A percentile compares a stretch with the other conserved stretches of the same genome.
Conservation (phyloP, 345 rosid species). For the Populus deltoides region DNA sequence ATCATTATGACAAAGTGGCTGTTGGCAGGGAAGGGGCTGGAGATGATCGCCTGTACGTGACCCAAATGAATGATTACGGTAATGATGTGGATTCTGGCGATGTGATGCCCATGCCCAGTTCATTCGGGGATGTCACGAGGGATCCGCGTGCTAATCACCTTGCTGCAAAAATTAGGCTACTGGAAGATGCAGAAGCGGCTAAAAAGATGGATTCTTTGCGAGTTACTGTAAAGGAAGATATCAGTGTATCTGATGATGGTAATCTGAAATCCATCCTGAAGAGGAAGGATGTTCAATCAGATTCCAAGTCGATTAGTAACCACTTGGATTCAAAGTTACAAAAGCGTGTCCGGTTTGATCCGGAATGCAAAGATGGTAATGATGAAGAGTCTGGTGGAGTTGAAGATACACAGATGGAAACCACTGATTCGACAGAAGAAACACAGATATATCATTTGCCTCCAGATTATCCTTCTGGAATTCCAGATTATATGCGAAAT, state of each 20-base stretch:
- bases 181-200: constrained; percentile 75
- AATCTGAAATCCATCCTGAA: constrained; percentile 68
- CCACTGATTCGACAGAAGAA: constrained; percentile 12
- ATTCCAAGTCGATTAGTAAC: not conserved
- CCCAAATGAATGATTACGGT: constrained; percentile 47
- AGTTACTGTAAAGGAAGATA: constrained; percentile 33
- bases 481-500: constrained; percentile 30
- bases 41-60: constrained; percentile 51
- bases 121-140: constrained; percentile 40
- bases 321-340: constrained; percentile 9
- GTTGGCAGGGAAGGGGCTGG: constrained; percentile 46
- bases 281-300: constrained; percentile 39
- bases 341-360: constrained; percentile 29
- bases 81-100: constrained; percentile 43
- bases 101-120: constrained; percentile 55
- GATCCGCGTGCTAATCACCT: constrained; percentile 74
- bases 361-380: constrained; percentile 13
- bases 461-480: constrained; percentile 30
- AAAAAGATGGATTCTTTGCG: constrained; percentile 43
- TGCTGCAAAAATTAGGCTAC: constrained; percentile 65
- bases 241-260: constrained; percentile 34
- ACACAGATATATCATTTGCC: constrained; percentile 9
- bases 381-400: constrained; percentile 16
- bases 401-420: constrained; percentile 2
- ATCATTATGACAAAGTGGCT: constrained; percentile 61